phyloP scores from a whole-genome alignment of 2,329 filamentous ascomycete species.

The Torrubiella hemipterigena region DNA sequence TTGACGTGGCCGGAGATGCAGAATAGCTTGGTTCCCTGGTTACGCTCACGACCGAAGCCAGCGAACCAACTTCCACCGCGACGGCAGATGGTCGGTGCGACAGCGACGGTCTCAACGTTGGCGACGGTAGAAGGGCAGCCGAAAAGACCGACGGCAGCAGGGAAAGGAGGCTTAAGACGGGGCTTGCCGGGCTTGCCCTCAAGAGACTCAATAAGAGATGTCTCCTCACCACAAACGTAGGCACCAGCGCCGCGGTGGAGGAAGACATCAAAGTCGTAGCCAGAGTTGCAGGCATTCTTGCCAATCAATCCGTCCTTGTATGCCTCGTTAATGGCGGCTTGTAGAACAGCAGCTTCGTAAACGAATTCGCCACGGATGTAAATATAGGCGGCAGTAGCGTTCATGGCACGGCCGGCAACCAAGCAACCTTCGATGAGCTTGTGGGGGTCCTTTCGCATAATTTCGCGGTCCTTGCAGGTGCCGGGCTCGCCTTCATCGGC shows the following conservation, averaged over 20 bases:
- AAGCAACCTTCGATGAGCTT: slow-evolving; percentile 97
- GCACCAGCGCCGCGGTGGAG: slow-evolving; percentile 94
- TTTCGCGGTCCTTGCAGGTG: slow-evolving; percentile 98
- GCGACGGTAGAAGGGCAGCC: slow-evolving; percentile 96
- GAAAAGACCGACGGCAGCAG: slow-evolving; percentile 86
- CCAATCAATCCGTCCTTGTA: slow-evolving; percentile 91
- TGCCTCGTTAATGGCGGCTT: slow-evolving; percentile 93
- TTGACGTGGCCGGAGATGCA: slow-evolving; percentile 99
- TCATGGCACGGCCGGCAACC: slow-evolving; percentile 94
- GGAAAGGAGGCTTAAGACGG: slow-evolving; percentile 96
- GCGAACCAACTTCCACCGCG: slow-evolving; percentile 91
- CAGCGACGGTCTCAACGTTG: slow-evolving; percentile 94
- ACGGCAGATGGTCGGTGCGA: slow-evolving; percentile 89
- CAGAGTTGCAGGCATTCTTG: slow-evolving; percentile 94
- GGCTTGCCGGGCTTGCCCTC: slow-evolving; percentile 99
- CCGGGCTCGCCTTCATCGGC: slow-evolving; percentile 97
- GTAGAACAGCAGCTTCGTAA: slow-evolving; percentile 84
- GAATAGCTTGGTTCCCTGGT: slow-evolving; percentile 94
- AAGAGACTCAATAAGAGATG: slow-evolving; percentile 91
- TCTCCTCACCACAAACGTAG: slow-evolving; percentile 97
- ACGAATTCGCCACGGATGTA: slow-evolving; percentile 99
- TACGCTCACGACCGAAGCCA: slow-evolving; percentile 86
- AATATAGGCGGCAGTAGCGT: slow-evolving; percentile 96
- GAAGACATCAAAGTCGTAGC: slow-evolving; percentile 97
- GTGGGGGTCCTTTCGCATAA: slow-evolving; percentile 99